Base-by-base conservation (phyloP, 176 grass and related monocot species). In the Tuctoria greenei region DNA sequence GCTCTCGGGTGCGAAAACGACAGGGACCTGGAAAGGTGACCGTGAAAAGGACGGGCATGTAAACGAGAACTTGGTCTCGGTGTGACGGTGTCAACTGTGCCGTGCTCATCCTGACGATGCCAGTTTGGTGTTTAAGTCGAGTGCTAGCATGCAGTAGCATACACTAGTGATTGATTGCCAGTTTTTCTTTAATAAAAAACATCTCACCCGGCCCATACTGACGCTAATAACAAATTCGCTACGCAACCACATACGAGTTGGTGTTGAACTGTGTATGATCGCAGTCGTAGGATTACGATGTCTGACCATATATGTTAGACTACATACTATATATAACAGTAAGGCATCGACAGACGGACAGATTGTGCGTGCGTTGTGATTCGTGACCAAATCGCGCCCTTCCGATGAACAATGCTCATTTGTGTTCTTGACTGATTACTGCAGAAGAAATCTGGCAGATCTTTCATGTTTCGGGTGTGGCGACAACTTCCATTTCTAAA, bases 1-100 rank as follows among this genome's bases (percentile, higher is more conserved):
- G 20, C 17, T 61, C 37, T 64, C 17, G 15, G 20, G 1, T 4
- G 28, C 55, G 70, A 75, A 78, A 71, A 10, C 14, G 38, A 79
- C 36, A 28, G 74, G 66, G 71, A 28, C 46, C 28, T 54, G 8
- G 3, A 56, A 75, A 79, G 43, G 75, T 52, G 14, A 68, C 35
- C 4, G 3, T 20, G 44, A 64, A 41, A 80, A 65, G 24, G 76
- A 71, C 16, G 0, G 7, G 52, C 52, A 56, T 18, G 16, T 46
- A 49, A 10, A 56, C 17, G 49, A 56, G 24, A 59, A 45, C 18
- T 31, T 66, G 49, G 16, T 39, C n/a, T n/a, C n/a, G n/a, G n/a
- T n/a, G n/a, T n/a, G n/a, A n/a, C 31, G 31, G 31, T 1, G 31
- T 31, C 31, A 31, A 31, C 31, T 31, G 21, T 31, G 44, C 11